A percentile compares a stretch with the other conserved stretches of the same genome.
These are phyloP conservation scores for Ogataea chonburiensis DNA, from an alignment of 805 yeast genomes.

Conservation along the genomic window DNA sequence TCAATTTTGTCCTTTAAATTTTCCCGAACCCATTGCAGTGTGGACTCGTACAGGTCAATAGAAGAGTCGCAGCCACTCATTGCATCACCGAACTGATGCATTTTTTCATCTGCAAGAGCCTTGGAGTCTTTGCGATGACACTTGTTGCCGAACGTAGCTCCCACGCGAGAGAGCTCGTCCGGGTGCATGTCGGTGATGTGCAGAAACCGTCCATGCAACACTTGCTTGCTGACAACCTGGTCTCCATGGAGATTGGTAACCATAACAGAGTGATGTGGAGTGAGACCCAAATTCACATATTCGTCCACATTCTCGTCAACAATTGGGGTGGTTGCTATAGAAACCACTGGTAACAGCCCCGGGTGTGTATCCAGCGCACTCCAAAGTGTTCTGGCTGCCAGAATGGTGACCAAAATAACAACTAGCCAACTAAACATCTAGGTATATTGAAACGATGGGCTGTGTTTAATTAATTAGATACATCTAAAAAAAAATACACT, in stretches of 20 bases:
- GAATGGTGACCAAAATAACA: constrained; percentile 3
- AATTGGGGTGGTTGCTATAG: constrained; percentile 5
- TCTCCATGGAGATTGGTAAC: constrained; percentile 22
- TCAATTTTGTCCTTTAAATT: constrained; percentile 75
- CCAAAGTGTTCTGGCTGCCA: constrained; percentile 2
- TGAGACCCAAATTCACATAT: constrained; percentile 37
- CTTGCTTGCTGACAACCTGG: constrained; percentile 16
- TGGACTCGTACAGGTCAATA: constrained; percentile 53
- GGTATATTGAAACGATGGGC: constrained; percentile 2
- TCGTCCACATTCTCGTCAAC: constrained; percentile 30
- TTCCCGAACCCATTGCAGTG: constrained; percentile 63
- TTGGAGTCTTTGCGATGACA: constrained; percentile 54
- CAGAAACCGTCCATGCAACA: constrained; percentile 72
- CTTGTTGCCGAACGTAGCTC: constrained; percentile 44
- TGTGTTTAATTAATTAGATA: not conserved
- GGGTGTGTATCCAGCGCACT: not conserved
- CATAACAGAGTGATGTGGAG: constrained; percentile 40
- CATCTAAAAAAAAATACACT: not conserved
- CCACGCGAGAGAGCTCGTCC: constrained; percentile 61
- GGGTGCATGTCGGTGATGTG: constrained; percentile 89
- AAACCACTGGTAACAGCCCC: no score
- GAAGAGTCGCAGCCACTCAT: constrained; percentile 79
- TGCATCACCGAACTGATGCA: constrained; percentile 74
- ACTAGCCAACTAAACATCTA: constrained; percentile 6
- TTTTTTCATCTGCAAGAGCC: constrained; percentile 40